Conservation (phyloP, 169 alveolate genomes). For the Ichthyophthirius multifiliis region DNA sequence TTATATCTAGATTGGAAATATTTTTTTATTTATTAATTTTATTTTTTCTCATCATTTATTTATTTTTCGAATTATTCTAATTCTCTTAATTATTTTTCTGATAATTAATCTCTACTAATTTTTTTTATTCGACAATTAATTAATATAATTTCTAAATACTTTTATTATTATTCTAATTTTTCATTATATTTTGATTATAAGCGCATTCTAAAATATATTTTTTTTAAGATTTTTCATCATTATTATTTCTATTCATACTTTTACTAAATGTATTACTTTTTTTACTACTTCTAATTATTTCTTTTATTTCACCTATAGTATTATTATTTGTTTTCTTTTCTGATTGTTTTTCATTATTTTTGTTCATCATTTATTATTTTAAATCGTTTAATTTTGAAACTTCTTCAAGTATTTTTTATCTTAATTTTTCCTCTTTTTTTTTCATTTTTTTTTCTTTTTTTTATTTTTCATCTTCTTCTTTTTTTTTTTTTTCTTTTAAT, state of each 20-base stretch:
- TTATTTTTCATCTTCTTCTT: conserved; percentile 7
- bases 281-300: no score
- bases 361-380: no score
- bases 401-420: background rate
- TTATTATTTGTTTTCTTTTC: no score
- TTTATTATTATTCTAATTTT: background rate
- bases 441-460: background rate
- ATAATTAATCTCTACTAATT: background rate
- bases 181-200: background rate
- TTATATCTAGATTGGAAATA: background rate
- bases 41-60: background rate
- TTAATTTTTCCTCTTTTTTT: background rate
- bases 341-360: no score
- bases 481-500: background rate
- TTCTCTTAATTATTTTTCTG: background rate
- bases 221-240: background rate
- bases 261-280: no score
- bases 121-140: background rate
- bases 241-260: no score
- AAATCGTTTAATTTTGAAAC: background rate
- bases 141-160: background rate
- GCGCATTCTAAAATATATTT: background rate
- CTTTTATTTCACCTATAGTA: no score
- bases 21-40: background rate
- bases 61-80: background rate